These are phyloP conservation scores for Cercis canadensis DNA, from an alignment of 306 rosid species.

Conservation along the genomic window DNA sequence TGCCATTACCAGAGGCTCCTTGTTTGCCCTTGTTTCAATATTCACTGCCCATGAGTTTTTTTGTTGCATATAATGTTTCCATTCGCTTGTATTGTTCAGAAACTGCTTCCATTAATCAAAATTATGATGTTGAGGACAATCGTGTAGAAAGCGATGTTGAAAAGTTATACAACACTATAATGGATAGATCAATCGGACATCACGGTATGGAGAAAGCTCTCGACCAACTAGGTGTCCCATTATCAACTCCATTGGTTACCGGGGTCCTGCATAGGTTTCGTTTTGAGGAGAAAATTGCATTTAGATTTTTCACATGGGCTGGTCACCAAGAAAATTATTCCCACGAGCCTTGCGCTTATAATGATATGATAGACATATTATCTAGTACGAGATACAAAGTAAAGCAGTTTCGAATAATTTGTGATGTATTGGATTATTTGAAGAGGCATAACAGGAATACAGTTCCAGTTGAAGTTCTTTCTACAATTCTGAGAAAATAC, in stretches of 20 bases:
- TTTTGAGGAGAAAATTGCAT: slow-evolving; percentile 84
- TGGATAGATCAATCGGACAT: slow-evolving; percentile 62
- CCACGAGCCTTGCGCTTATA: slow-evolving; percentile 70
- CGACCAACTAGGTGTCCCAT: slow-evolving; percentile 49
- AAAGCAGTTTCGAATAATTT: slow-evolving; percentile 85
- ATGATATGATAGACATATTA: slow-evolving; percentile 83
- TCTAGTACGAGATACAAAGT: slow-evolving; percentile 78
- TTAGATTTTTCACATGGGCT: slow-evolving; percentile 89
- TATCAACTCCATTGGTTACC: slow-evolving; percentile 72
- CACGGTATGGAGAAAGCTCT: slow-evolving; percentile 70
- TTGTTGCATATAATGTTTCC: slow-evolving; percentile 7
- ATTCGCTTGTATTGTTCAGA: slow-evolving; percentile 59
- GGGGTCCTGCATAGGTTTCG: slow-evolving; percentile 68
- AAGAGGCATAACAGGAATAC: slow-evolving; percentile 70
- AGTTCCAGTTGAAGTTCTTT: slow-evolving; percentile 70
- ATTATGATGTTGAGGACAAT: slow-evolving; percentile 31
- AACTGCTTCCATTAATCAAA: slow-evolving; percentile 32
- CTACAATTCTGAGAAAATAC: slow-evolving; percentile 69
- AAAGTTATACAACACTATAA: slow-evolving; percentile 48
- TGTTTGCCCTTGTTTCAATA: slow-evolving; percentile 36
- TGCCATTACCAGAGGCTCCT: slow-evolving; percentile 11
- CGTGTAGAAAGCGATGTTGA: slow-evolving; percentile 47
- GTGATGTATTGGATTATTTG: slow-evolving; percentile 85
- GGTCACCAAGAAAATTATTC: slow-evolving; percentile 75
- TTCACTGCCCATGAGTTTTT: slow-evolving; percentile 34